Conservation (phyloP, 148 eudicot genomes). For the Silene latifolia region DNA sequence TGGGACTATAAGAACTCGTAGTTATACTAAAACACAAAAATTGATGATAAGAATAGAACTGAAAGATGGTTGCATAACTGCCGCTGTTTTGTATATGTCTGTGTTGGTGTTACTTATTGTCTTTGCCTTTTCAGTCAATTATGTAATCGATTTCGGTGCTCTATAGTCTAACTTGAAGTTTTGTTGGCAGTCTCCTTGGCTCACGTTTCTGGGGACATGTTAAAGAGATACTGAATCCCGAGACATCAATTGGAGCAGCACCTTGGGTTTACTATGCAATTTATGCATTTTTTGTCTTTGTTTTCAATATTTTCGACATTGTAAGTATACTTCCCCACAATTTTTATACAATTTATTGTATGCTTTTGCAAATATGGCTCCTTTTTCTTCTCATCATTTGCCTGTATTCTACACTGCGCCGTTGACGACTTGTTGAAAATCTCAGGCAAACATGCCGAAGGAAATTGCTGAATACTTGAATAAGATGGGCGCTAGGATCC, state of each 20-base stretch:
- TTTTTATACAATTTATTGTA: not conserved
- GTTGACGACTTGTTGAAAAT: constrained; percentile 7
- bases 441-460: constrained; percentile 95
- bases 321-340: constrained; percentile 46
- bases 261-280: constrained; percentile 93
- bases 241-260: constrained; percentile 64
- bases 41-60: not conserved
- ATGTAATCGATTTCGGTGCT: not conserved
- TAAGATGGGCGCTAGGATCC: constrained; percentile 98
- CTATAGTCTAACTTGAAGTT: constrained; percentile 5
- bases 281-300: constrained; percentile 88
- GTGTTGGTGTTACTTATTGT: not conserved
- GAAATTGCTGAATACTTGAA: constrained; percentile 94
- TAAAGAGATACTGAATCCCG: constrained; percentile 79
- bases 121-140: not conserved
- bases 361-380: not conserved
- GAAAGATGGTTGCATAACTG: not conserved
- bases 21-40: no score
- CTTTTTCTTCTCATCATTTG: not conserved
- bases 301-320: constrained; percentile 91
- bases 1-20: no score
- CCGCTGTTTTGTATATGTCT: not conserved
- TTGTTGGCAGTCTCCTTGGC: constrained; percentile 66
- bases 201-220: constrained; percentile 73
- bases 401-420: not conserved